Conservation (phyloP, 1,284 basidiomycete genomes). For the Ceratorhiza oryzae-sativae region DNA sequence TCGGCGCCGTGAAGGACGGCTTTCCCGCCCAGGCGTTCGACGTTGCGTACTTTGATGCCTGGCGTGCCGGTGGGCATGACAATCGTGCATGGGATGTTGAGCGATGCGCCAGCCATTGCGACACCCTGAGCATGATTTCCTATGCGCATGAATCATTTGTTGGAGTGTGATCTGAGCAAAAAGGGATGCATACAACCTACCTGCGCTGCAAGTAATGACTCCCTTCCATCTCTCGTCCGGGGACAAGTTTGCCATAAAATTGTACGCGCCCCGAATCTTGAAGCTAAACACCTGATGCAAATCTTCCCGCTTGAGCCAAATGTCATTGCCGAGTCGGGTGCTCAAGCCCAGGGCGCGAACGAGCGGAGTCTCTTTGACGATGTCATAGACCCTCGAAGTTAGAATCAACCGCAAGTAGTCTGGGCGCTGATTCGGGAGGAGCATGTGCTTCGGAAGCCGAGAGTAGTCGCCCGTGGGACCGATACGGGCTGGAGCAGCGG, state of each 20-base stretch:
- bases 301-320: conserved; percentile 95
- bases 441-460: conserved; percentile 68
- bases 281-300: conserved; percentile 98
- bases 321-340: conserved; percentile 85
- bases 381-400: conserved; percentile 92
- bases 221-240: conserved; percentile 96
- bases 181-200: conserved; percentile 56
- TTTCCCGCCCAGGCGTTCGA: conserved; percentile 90
- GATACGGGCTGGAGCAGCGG: conserved; percentile 25
- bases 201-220: conserved; percentile 96
- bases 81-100: conserved; percentile 94
- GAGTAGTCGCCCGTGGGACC: conserved; percentile 57
- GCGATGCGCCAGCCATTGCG: conserved; percentile 85
- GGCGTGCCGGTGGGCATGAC: conserved; percentile 98
- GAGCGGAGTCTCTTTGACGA: conserved; percentile 91
- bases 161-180: background rate
- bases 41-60: conserved; percentile 95
- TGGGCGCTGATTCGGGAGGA: conserved; percentile 71
- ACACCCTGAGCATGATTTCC: conserved; percentile 99
- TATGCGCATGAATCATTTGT: conserved; percentile 48
- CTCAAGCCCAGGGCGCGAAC: conserved; percentile 88
- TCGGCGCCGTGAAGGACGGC: conserved; percentile 92
- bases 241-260: conserved; percentile 93
- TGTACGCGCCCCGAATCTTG: conserved; percentile 98
- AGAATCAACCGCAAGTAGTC: conserved; percentile 96